Evolutionary conservation across 2,329 filamentous ascomycete species (phyloP).

Genomic region (Neopestalotiopsis sp.): DNA sequence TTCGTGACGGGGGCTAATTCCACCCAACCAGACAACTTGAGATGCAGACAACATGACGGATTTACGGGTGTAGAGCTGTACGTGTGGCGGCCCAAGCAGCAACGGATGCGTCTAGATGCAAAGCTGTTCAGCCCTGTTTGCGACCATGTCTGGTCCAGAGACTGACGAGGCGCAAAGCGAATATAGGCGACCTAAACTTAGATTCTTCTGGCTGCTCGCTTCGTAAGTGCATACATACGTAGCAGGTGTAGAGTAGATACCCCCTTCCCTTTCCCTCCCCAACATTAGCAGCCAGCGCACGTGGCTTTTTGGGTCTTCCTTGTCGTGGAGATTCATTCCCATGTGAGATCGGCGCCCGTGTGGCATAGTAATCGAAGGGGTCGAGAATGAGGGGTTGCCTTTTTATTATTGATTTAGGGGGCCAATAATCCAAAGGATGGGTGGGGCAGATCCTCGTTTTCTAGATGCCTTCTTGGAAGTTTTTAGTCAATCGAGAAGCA

Average conservation of each 20-base stretch:
- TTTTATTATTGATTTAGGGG: too few species aligned
- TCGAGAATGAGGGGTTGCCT: background rate
- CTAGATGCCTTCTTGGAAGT: background rate
- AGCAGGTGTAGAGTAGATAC: too few species aligned
- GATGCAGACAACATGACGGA: too few species aligned
- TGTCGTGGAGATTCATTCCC: background rate
- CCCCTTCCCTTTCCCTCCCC: too few species aligned
- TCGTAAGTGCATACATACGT: too few species aligned
- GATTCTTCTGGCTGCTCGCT: too few species aligned
- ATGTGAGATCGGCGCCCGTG: background rate
- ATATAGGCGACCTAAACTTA: too few species aligned
- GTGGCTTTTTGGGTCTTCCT: background rate
- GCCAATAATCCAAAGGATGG: background rate
- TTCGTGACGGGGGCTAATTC: too few species aligned
- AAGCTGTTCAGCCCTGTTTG: background rate
- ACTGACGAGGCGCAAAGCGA: too few species aligned
- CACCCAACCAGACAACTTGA: too few species aligned
- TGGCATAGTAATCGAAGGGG: background rate
- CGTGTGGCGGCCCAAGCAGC: background rate
- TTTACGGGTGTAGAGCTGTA: background rate
- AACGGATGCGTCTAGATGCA: background rate
- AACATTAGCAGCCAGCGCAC: background rate
- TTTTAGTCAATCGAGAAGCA: background rate
- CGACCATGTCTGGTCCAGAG: too few species aligned
- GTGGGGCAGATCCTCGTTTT: background rate